Evolutionary conservation across 768 basidiomycete genomes (phyloP), one percentile per base, ranked within the genome.

Genomic region (Imleria badia): DNA sequence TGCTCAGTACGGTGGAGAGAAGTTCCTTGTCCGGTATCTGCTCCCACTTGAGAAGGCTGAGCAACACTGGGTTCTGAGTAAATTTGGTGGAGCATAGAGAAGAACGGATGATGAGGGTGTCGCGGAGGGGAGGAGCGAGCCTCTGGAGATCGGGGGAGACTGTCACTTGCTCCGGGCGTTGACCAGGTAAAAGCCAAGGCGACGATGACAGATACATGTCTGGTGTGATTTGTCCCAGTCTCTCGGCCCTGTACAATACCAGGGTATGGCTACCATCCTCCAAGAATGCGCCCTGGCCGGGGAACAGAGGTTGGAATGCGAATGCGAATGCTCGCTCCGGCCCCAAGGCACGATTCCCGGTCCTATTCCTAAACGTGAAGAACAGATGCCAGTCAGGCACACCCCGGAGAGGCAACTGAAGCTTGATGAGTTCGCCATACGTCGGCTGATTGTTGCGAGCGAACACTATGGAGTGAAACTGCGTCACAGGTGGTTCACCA

Each of bases 401-500:
- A 9, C 82, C 81, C 10, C 84, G 76, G 13, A 77, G 72, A 20
- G 91, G 88, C 10, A 98, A 71, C 56, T 83, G 80, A 15, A 98
- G 75, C 70, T 98, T 98, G 72, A 98, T 81, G 44, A 98, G 81
- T 71, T 98, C 96, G 34, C 92, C 91, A 68, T 86, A 98, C 1
- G 92, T 96, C 2, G 96, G 96, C 60, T 88, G 84, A 57, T 84
- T 89, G 66, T 89, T 96, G 34, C 88, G 83, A 58, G 86, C 81
- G 72, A 96, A 96, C 34, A 98, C 91, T 76, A 95, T 86, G 11
- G 95, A 97, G 66, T 91, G 81, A 72, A 90, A 98, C 38, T 87
- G 83, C 3, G 87, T 81, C 60, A 94, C 76, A 5, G 81, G 76
- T 2, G 87, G 85, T 67, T 98, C 95, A 23, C 94, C 91, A 55